phyloP scores from a whole-genome alignment of 2,329 filamentous ascomycete species.

The Epichloe typhina region DNA sequence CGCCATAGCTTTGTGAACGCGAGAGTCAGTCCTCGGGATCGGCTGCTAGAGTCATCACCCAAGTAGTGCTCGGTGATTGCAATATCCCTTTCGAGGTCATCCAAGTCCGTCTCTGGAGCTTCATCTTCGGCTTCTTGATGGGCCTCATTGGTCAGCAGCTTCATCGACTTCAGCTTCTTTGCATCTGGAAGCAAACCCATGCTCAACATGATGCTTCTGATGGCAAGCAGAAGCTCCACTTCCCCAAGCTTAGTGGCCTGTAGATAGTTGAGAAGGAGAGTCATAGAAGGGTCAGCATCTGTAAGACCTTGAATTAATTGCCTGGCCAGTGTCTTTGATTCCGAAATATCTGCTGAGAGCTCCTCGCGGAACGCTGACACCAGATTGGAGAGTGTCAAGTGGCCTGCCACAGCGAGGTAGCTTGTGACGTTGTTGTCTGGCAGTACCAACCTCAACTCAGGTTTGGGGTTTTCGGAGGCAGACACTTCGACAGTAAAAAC shows the following conservation, averaged over 20 bases:
- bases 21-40: constrained; percentile 50
- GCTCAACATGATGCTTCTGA: constrained; percentile 55
- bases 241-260: constrained; percentile 52
- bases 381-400: constrained; percentile 46
- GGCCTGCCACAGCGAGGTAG: constrained; percentile 47
- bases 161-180: constrained; percentile 18
- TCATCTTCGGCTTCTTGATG: constrained; percentile 14
- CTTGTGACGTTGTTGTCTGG: constrained; percentile 41
- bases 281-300: constrained; percentile 54
- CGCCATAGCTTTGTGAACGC: constrained; percentile 58
- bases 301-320: constrained; percentile 50
- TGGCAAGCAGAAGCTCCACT: constrained; percentile 51
- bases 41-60: constrained; percentile 47
- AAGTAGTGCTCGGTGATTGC: constrained; percentile 55
- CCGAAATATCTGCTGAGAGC: constrained; percentile 28
- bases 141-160: constrained; percentile 18
- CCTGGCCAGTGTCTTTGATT: constrained; percentile 37
- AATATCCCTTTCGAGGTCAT: constrained; percentile 50
- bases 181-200: constrained; percentile 44
- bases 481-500: constrained; percentile 40
- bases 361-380: constrained; percentile 42
- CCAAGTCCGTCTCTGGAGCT: constrained; percentile 39
- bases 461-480: constrained; percentile 25
- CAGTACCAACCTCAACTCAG: constrained; percentile 22
- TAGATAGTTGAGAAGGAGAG: constrained; percentile 52